A percentile compares a stretch with the other conserved stretches of the same genome.
Conservation (phyloP, 164 flowering plant genomes). For the Euptelea pleiosperma region DNA sequence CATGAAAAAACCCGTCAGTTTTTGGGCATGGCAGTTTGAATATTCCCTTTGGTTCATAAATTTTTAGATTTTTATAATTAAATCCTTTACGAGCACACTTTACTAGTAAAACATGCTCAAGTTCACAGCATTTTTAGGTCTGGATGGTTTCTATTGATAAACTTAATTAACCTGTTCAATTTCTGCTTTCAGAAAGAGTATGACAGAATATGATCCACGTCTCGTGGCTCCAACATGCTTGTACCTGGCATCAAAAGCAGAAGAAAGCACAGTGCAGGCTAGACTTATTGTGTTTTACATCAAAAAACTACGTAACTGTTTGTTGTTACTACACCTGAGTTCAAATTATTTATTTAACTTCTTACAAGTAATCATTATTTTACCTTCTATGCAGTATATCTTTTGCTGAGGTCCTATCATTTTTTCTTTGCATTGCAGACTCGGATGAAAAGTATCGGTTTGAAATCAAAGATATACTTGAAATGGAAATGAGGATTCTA, state of each 20-base stretch:
- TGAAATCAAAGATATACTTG: slow-evolving; percentile 91
- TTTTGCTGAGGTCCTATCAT: slow-evolving; percentile 9
- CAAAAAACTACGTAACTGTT: slow-evolving; percentile 63
- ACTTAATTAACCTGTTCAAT: slow-evolving; percentile 2
- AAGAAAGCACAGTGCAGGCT: slow-evolving; percentile 97
- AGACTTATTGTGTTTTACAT: slow-evolving; percentile 74
- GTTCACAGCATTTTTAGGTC: not conserved
- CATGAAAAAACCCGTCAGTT: no score
- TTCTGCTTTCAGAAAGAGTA: slow-evolving; percentile 64
- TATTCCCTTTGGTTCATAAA: no score
- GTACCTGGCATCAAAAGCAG: slow-evolving; percentile 97
- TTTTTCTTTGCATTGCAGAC: slow-evolving; percentile 41
- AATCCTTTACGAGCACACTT: no score
- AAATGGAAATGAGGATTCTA: slow-evolving; percentile 98
- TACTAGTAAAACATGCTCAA: not conserved
- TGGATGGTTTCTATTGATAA: not conserved
- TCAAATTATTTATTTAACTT: not conserved
- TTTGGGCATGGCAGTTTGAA: no score
- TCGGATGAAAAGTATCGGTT: slow-evolving; percentile 72
- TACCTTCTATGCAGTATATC: slow-evolving; percentile 2
- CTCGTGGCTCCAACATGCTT: slow-evolving; percentile 93
- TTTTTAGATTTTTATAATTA: no score
- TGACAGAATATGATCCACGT: slow-evolving; percentile 94
- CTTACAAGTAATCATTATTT: not conserved
- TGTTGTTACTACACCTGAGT: slow-evolving; percentile 6